phyloP scores from a whole-genome alignment of 148 eudicot species.

The Nepenthes gracilis region DNA sequence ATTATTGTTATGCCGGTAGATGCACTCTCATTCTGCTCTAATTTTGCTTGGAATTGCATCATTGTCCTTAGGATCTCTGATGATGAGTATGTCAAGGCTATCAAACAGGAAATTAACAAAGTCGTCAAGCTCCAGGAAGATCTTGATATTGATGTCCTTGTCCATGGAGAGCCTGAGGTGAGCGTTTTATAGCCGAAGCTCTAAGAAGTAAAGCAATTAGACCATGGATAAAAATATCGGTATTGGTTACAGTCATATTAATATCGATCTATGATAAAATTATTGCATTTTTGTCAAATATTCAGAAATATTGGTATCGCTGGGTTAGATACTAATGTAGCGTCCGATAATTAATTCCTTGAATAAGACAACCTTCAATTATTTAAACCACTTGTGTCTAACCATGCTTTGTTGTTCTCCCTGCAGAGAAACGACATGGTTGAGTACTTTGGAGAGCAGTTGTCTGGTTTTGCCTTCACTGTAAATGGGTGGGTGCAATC shows the following conservation, averaged over 20 bases:
- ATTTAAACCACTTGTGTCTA: conserved; percentile 26
- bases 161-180: conserved; percentile 73
- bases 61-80: conserved; percentile 48
- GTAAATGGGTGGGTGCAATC: conserved; percentile 85
- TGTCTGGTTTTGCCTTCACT: conserved; percentile 77
- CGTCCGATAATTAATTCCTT: not conserved
- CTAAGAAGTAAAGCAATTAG: too few species aligned
- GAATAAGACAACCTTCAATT: not conserved
- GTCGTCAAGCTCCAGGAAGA: conserved; percentile 77
- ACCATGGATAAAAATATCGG: too few species aligned
- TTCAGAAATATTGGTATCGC: not conserved
- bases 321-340: not conserved
- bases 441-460: conserved; percentile 77
- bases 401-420: conserved; percentile 29
- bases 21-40: conserved; percentile 31
- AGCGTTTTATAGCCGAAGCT: conserved; percentile 17
- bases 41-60: not conserved
- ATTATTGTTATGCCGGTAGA: conserved; percentile 34
- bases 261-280: too few species aligned
- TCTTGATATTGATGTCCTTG: conserved; percentile 67
- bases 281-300: too few species aligned
- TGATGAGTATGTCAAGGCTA: conserved; percentile 52
- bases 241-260: too few species aligned
- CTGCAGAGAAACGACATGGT: conserved; percentile 87
- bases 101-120: conserved; percentile 54